Conservation (phyloP, 352 stramenopile genomes). For the Nothophytophthora sp. region DNA sequence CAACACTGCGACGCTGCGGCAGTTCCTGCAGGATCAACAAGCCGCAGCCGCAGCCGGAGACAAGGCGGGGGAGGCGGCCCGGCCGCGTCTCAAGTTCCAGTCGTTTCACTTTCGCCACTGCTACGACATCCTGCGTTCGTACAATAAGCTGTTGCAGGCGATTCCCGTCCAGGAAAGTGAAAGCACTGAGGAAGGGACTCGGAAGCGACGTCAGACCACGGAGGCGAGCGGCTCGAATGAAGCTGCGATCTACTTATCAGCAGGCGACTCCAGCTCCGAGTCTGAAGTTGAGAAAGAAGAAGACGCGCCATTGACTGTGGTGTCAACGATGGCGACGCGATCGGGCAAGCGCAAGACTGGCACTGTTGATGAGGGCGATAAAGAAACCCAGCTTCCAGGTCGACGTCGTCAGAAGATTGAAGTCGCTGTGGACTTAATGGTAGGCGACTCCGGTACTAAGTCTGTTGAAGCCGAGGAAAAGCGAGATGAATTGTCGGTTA, state of each 20-base stretch:
- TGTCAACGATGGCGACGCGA: too few species aligned
- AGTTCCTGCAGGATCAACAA: constrained; percentile 25
- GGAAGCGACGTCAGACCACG: constrained; percentile 18
- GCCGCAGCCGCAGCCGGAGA: constrained; percentile 7
- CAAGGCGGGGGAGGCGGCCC: constrained; percentile 16
- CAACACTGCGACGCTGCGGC: constrained; percentile 21
- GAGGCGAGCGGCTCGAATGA: constrained; percentile 2
- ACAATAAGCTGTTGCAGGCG: constrained; percentile 13
- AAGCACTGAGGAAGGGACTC: neutral
- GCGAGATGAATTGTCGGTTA: too few species aligned
- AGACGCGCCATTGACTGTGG: neutral
- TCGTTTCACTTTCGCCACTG: constrained; percentile 36
- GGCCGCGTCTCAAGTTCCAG: constrained; percentile 30
- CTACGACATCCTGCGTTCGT: constrained; percentile 27
- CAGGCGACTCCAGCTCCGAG: constrained; percentile 20
- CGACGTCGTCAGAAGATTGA: too few species aligned
- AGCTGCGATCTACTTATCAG: constrained; percentile 19
- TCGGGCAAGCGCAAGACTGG: neutral
- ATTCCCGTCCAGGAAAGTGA: constrained; percentile 11
- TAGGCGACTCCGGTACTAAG: too few species aligned
- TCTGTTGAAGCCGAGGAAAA: too few species aligned
- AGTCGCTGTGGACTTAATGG: too few species aligned
- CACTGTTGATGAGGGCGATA: neutral
- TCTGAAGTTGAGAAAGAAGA: constrained; percentile 8
- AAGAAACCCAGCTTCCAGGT: too few species aligned